Percentiles rank a stretch among this genome's conserved stretches.
These are phyloP conservation scores for Leucogyrophana mollusca DNA, from an alignment of 768 basidiomycete genomes.

Conservation along the genomic window DNA sequence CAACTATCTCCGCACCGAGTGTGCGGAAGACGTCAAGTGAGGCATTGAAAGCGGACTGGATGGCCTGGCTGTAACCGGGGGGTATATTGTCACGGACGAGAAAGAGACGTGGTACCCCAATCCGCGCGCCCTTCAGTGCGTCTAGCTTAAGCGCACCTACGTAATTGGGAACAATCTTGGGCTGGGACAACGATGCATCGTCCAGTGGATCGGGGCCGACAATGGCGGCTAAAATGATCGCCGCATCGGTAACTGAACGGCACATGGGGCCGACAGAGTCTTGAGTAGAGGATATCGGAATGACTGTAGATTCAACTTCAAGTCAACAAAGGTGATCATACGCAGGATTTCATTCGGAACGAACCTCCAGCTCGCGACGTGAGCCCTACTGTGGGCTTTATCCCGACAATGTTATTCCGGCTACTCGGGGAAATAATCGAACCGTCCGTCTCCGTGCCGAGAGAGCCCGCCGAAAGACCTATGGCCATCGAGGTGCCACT, in stretches of 20 bases:
- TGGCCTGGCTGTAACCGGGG: no score
- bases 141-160: constrained; percentile 46
- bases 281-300: constrained; percentile 42
- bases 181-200: constrained; percentile 41
- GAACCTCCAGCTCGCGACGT: constrained; percentile 37
- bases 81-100: constrained; percentile 24
- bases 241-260: constrained; percentile 37
- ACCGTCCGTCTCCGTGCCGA: constrained; percentile 52
- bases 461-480: constrained; percentile 40
- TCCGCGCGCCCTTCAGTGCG: constrained; percentile 43
- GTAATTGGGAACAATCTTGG: constrained; percentile 52
- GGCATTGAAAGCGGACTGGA: constrained; percentile 36
- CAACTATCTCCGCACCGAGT: constrained; percentile 46
- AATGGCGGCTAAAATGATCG: constrained; percentile 38
- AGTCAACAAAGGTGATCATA: background rate
- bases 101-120: constrained; percentile 43
- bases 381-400: constrained; percentile 39
- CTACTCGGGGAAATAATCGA: constrained; percentile 44
- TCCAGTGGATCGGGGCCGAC: constrained; percentile 43
- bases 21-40: constrained; percentile 35
- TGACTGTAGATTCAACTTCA: constrained; percentile 26
- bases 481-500: constrained; percentile 40
- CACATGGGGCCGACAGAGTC: constrained; percentile 40
- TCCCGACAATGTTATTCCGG: constrained; percentile 42
- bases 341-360: constrained; percentile 6